Conservation (phyloP, 176 grass and related monocot genomes). For the Triticum aestivum region IWGSC_CS_RefSeq_v2.1 NC_057806.1:495852177-495852676, state of each 20-base stretch:
- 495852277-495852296: neutral
- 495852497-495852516: too few species aligned
- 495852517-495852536: too few species aligned
- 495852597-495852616: neutral
- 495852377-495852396: neutral
- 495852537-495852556: too few species aligned
- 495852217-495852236: neutral
- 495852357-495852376: neutral
- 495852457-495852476: too few species aligned
- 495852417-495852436: neutral
- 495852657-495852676: neutral
- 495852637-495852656: neutral
- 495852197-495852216: too few species aligned
- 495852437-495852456: too few species aligned
- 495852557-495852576: neutral
- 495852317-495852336: neutral
- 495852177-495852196: too few species aligned
- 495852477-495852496: neutral
- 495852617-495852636: neutral
- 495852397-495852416: neutral
- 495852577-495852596: neutral
- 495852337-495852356: neutral
- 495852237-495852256: neutral
- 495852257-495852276: neutral
- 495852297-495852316: neutral